phyloP scores from a whole-genome alignment of 805 yeast genomes.

The Kuraishia hungarica region DNA sequence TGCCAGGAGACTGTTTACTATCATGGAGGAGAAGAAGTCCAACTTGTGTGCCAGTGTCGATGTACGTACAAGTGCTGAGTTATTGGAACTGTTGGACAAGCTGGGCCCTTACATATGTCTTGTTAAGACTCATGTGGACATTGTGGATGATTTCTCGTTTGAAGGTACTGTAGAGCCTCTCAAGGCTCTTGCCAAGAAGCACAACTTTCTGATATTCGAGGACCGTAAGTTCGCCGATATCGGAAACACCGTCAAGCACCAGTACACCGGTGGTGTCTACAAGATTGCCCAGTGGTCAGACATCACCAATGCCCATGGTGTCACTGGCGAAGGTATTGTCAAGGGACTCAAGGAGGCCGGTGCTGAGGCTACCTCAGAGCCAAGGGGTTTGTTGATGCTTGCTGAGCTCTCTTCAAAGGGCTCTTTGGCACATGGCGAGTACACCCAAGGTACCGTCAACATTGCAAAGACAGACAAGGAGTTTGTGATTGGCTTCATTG shows the following conservation, averaged over 20 bases:
- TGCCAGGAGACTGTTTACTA: slow-evolving; percentile 60
- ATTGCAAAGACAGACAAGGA: slow-evolving; percentile 77
- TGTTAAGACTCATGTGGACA: slow-evolving; percentile 92
- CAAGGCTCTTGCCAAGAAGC: slow-evolving; percentile 62
- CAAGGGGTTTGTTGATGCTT: slow-evolving; percentile 87
- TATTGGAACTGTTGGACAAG: slow-evolving; percentile 61
- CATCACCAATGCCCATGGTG: slow-evolving; percentile 95
- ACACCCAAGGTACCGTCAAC: slow-evolving; percentile 80
- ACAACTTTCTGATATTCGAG: slow-evolving; percentile 87
- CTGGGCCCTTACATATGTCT: slow-evolving; percentile 90
- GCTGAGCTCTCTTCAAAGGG: slow-evolving; percentile 96
- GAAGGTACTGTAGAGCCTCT: slow-evolving; percentile 76
- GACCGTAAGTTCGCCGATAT: slow-evolving; percentile 98
- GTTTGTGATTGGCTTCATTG: slow-evolving; percentile 94
- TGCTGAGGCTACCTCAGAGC: slow-evolving; percentile 59
- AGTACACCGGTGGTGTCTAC: slow-evolving; percentile 85
- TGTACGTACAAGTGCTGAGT: slow-evolving; percentile 71
- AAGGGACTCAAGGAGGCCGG: slow-evolving; percentile 62
- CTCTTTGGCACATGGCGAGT: slow-evolving; percentile 85
- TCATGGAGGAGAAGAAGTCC: slow-evolving; percentile 75
- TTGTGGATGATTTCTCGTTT: slow-evolving; percentile 78
- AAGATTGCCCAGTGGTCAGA: slow-evolving; percentile 93
- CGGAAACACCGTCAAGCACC: slow-evolving; percentile 94
- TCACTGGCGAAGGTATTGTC: slow-evolving; percentile 92
- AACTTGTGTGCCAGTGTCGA: slow-evolving; percentile 94